Evolutionary conservation across 306 rosid species (phyloP), one percentile per base, ranked within the genome.

Genomic region (Acacia acuminata): DNA sequence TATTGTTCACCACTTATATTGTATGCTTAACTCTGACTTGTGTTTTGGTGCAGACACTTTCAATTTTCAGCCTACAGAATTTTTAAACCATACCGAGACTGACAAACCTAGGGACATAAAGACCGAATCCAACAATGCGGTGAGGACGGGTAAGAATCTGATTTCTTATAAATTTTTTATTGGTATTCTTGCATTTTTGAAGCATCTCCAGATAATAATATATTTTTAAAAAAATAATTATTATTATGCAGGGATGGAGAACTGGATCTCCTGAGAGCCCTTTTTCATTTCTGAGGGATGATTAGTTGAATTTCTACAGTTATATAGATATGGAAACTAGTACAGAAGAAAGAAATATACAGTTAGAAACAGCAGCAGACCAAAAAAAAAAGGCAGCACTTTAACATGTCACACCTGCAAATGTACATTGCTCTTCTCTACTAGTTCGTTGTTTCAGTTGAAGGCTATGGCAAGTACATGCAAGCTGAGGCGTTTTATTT

Each of bases 261-360:
- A 80, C 71, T 90, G 50, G 77, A 93, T 79, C 94, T 93, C 27
- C 98, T 2, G 97, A 94, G 12, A 91, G 94, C 90, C 94, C 95
- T 4, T 93, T 93, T 84, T 74, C 91, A 63, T 84, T 76, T 79
- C 75, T 73, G 1, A 17, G 71, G 50, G 83, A 82, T 38, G 42
- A 38, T 38, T 38, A 79, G 67, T 68, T 82, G 68, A 66, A 58
- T 84, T 78, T 82, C 84, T 51, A 15, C 88, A 53, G 79, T 78
- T 2, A 71, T 79, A n/a, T 81, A 84, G 77, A 48, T 73, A 69
- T 74, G 44, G 71, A 71, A 70, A 71, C 8, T 53, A 44, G 44
- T 10, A 77, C 50, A 34, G 61, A 8, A 82, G 75, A 40, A 69
- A 82, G 79, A 40, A 42, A 77, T 50, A 58, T 58, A 81, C 79